phyloP scores from a whole-genome alignment of 768 basidiomycete species.

The Hortiboletus flavorubellus region DNA sequence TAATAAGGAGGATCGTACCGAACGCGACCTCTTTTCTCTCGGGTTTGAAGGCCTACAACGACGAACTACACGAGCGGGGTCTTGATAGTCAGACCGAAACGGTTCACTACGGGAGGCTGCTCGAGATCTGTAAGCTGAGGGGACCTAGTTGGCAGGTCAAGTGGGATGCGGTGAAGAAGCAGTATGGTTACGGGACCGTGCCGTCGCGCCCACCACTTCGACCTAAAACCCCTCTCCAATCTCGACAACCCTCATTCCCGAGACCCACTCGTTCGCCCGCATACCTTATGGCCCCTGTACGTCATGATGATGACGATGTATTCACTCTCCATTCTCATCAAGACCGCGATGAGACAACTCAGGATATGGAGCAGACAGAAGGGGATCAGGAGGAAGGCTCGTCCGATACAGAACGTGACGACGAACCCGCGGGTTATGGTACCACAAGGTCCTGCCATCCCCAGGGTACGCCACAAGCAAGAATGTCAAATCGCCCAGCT shows the following conservation, averaged over 20 bases:
- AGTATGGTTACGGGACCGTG: conserved; percentile 40
- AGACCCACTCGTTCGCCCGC: conserved; percentile 24
- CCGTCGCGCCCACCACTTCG: conserved; percentile 13
- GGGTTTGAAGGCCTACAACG: conserved; percentile 84
- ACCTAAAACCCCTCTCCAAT: conserved; percentile 15
- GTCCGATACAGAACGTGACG: conserved; percentile 24
- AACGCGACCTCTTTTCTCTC: conserved; percentile 72
- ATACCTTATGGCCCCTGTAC: conserved; percentile 25
- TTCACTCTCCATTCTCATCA: conserved; percentile 44
- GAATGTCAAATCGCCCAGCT: conserved; percentile 5
- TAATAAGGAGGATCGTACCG: conserved; percentile 64
- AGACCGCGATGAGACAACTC: conserved; percentile 30
- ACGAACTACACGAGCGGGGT: conserved; percentile 68
- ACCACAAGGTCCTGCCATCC: conserved; percentile 7
- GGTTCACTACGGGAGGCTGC: conserved; percentile 73
- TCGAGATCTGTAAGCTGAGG: conserved; percentile 80
- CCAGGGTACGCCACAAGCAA: conserved; percentile 8
- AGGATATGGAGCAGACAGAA: conserved; percentile 18
- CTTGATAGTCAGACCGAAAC: conserved; percentile 77
- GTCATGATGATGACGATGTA: conserved; percentile 39
- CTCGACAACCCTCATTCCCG: conserved; percentile 15
- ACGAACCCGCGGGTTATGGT: conserved; percentile 7
- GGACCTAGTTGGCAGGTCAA: conserved; percentile 80
- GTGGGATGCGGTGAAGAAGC: conserved; percentile 68
- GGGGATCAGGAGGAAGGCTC: conserved; percentile 7